Evolutionary conservation across 2,329 filamentous ascomycete species (phyloP).

Genomic region (Phoma sp.): DNA sequence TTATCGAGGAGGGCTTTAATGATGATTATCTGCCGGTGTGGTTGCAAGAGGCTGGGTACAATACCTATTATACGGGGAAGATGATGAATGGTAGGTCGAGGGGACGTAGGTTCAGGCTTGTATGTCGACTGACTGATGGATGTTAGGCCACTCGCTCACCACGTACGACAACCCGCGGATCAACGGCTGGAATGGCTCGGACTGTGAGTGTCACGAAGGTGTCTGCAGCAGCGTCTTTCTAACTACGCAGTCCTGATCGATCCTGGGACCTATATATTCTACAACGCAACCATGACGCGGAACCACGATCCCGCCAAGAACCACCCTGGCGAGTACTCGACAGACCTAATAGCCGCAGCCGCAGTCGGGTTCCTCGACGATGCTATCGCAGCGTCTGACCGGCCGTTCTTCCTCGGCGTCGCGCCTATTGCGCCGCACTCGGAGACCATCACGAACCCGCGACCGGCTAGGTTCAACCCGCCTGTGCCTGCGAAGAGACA

Average conservation of each 20-base stretch:
- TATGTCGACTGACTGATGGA: not conserved
- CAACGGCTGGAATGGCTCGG: slow-evolving; percentile 64
- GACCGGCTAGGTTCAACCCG: slow-evolving; percentile 51
- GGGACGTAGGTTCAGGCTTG: fast-evolving
- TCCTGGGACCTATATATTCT: slow-evolving; percentile 71
- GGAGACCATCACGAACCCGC: slow-evolving; percentile 23
- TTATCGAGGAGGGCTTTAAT: slow-evolving; percentile 69
- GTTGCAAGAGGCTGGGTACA: slow-evolving; percentile 72
- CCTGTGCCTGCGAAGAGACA: slow-evolving; percentile 68
- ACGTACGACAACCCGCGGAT: slow-evolving; percentile 67
- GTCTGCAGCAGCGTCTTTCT: not conserved
- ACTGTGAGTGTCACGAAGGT: slow-evolving; percentile 29
- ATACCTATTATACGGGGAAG: slow-evolving; percentile 77
- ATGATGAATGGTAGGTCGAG: slow-evolving; percentile 61
- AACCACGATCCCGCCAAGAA: slow-evolving; percentile 64
- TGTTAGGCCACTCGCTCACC: slow-evolving; percentile 58
- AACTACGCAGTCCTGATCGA: slow-evolving; percentile 57
- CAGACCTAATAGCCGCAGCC: slow-evolving; percentile 66
- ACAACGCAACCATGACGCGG: slow-evolving; percentile 68
- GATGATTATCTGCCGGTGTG: slow-evolving; percentile 73
- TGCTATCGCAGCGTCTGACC: slow-evolving; percentile 56
- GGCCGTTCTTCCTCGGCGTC: slow-evolving; percentile 72
- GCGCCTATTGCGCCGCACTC: slow-evolving; percentile 71
- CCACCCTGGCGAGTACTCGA: slow-evolving; percentile 62
- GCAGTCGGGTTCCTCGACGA: slow-evolving; percentile 67